Evolutionary conservation across 2,329 filamentous ascomycete species (phyloP).

Genomic region (Diaporthe caulivora): DNA sequence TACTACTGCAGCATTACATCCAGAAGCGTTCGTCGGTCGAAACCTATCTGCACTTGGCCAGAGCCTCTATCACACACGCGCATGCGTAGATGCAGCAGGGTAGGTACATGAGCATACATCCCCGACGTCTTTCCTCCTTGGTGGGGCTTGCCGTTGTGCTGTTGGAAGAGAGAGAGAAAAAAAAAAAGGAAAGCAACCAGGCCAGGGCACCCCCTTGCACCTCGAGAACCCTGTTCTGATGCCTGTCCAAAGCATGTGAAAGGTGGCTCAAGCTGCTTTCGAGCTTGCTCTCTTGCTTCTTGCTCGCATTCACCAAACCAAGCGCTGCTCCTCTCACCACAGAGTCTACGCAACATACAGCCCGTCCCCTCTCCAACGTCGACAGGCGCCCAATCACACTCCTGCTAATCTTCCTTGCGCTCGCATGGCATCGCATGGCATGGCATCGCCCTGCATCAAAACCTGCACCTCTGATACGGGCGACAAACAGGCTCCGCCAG

Average conservation of each 20-base stretch:
- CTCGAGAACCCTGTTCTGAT: slow-evolving; percentile 5
- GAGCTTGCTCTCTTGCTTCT: not conserved
- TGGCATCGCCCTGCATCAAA: slow-evolving; percentile 28
- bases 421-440: slow-evolving; percentile 7
- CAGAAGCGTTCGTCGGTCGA: slow-evolving; percentile 20
- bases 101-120: slow-evolving; percentile 15
- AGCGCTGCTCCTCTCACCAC: not conserved
- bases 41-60: not conserved
- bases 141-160: slow-evolving; percentile 5
- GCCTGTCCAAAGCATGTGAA: slow-evolving; percentile 36
- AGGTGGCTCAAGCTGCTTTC: not conserved
- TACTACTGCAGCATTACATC: slow-evolving; percentile 3
- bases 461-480: slow-evolving; percentile 29
- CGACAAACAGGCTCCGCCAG: not conserved
- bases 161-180: slow-evolving; percentile 7
- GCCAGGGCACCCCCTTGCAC: slow-evolving; percentile 4
- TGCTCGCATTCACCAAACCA: too few species aligned
- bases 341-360: too few species aligned
- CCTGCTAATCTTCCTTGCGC: not conserved
- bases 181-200: slow-evolving; percentile 12
- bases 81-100: not conserved
- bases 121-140: not conserved
- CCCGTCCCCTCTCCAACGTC: not conserved
- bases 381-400: slow-evolving; percentile 17
- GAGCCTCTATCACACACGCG: slow-evolving; percentile 6